Percentiles rank a stretch among this genome's conserved stretches.
Evolutionary conservation across 352 stramenopile species (phyloP).

Genomic region (Phytophthora meadii): DNA sequence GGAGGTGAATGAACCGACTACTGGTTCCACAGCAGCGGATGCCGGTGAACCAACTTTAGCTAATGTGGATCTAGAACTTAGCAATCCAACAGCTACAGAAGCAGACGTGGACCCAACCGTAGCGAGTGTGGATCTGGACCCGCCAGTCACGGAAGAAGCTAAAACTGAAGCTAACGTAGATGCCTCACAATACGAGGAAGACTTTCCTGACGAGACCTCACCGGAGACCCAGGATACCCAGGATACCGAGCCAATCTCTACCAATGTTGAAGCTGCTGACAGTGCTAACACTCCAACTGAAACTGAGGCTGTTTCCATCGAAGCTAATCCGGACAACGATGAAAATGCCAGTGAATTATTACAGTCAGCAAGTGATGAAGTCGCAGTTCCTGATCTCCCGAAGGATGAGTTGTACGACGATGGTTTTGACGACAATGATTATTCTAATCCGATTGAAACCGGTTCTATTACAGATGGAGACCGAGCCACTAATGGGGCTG

Average conservation of each 20-base stretch:
- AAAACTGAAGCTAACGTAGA: conserved; percentile 3
- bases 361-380: background rate
- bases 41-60: too few relatives aligned
- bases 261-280: background rate
- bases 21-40: too few relatives aligned
- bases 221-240: background rate
- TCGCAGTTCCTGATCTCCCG: background rate
- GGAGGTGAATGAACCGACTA: background rate
- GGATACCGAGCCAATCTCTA: background rate
- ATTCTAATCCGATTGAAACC: conserved; percentile 1
- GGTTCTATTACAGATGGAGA: background rate
- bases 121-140: conserved; percentile 1
- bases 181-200: conserved; percentile 17
- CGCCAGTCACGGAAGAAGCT: background rate
- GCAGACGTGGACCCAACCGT: background rate
- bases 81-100: background rate
- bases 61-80: too few relatives aligned
- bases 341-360: background rate
- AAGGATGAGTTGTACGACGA: conserved; percentile 33
- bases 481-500: background rate
- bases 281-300: background rate
- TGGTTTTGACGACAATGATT: conserved; percentile 35
- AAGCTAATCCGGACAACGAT: conserved; percentile 4
- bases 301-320: background rate
- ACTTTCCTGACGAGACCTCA: conserved; percentile 11